phyloP scores from a whole-genome alignment of 2,329 filamentous ascomycete genomes.

The Volutella citrinella region DNA sequence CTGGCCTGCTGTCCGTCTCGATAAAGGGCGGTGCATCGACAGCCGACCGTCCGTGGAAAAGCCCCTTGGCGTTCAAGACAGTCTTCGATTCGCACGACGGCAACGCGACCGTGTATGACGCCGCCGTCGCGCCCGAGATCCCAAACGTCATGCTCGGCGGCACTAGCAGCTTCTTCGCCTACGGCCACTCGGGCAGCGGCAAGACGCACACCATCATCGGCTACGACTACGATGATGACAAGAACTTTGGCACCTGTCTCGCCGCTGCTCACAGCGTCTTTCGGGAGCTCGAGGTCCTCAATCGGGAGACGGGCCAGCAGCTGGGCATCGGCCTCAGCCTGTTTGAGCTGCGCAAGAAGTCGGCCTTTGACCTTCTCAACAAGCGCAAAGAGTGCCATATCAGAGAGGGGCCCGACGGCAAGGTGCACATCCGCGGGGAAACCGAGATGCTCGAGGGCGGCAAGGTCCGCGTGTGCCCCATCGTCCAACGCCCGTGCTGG shows the following conservation, averaged over 20 bases:
- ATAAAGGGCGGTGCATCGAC: too few species aligned
- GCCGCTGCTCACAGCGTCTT: constrained; percentile 31
- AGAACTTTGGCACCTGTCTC: constrained; percentile 36
- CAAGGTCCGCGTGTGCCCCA: constrained; percentile 39
- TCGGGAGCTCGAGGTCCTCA: constrained; percentile 22
- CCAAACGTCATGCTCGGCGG: too few species aligned
- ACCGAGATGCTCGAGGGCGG: constrained; percentile 38
- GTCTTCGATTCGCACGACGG: too few species aligned
- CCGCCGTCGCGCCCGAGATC: too few species aligned
- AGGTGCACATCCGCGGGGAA: constrained; percentile 38
- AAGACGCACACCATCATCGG: constrained; percentile 80
- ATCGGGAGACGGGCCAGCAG: constrained; percentile 9
- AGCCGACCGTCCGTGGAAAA: too few species aligned
- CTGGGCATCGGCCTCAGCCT: constrained; percentile 37
- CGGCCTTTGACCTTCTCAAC: constrained; percentile 41
- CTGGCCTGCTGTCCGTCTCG: too few species aligned
- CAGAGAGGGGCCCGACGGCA: constrained; percentile 38
- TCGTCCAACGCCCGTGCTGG: constrained; percentile 33
- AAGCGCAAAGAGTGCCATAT: constrained; percentile 35
- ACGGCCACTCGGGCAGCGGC: constrained; percentile 86
- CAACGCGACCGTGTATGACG: too few species aligned
- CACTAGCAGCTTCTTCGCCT: constrained; percentile 75
- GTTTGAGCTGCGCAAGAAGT: constrained; percentile 40
- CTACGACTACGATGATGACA: constrained; percentile 33
- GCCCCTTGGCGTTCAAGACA: too few species aligned